Percentiles rank a stretch among this genome's conserved stretches.
Evolutionary conservation across 768 basidiomycete species (phyloP).

Genomic region (Mycena indigotica): DNA sequence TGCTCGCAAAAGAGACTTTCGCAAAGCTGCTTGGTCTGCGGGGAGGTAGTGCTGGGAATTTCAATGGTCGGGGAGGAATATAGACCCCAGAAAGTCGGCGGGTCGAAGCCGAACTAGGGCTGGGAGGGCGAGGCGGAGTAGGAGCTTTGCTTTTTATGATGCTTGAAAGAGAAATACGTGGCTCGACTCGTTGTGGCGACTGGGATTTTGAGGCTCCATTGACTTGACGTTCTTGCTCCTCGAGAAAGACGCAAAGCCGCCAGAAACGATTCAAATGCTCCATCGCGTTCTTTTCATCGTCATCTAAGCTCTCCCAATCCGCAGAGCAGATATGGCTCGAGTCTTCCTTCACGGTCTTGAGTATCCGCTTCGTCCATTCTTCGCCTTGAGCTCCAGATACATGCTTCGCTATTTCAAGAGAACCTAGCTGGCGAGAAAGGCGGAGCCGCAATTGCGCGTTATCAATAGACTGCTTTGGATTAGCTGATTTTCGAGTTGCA

Average conservation of each 20-base stretch:
- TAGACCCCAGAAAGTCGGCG: not conserved
- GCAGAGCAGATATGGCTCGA: conserved; percentile 25
- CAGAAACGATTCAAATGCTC: conserved; percentile 29
- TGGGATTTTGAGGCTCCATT: not conserved
- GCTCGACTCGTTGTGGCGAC: not conserved
- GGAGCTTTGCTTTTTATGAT: not conserved
- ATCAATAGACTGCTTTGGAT: not conserved
- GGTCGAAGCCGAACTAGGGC: not conserved
- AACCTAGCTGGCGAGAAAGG: conserved; percentile 34
- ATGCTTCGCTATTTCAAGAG: conserved; percentile 40
- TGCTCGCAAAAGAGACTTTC: not conserved
- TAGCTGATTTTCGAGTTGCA: conserved; percentile 11
- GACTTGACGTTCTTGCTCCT: conserved; percentile 14
- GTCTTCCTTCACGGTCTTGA: conserved; percentile 22
- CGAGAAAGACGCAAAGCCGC: conserved; percentile 27
- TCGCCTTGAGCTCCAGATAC: conserved; percentile 32
- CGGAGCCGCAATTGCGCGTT: conserved; percentile 38
- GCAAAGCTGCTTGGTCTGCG: not conserved
- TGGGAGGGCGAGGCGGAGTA: not conserved
- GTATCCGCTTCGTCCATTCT: conserved; percentile 43
- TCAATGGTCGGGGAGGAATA: not conserved
- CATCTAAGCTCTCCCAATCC: conserved; percentile 30
- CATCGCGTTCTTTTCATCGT: conserved; percentile 31
- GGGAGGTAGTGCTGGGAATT: not conserved
- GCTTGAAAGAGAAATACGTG: not conserved